Evolutionary conservation across 1,284 basidiomycete genomes (phyloP).

Genomic region (Malassezia caprae): DNA sequence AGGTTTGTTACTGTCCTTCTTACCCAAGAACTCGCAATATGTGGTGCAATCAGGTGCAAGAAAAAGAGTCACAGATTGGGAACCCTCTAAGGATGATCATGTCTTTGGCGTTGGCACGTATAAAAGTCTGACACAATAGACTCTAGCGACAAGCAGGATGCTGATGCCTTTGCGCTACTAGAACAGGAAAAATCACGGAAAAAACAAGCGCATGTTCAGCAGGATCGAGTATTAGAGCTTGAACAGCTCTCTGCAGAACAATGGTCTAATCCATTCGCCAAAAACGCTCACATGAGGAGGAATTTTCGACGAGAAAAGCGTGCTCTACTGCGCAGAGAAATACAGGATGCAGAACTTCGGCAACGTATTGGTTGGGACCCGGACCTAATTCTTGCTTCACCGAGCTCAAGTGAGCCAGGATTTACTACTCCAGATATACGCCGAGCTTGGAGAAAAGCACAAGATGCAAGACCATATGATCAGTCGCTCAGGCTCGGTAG

Average conservation of each 20-base stretch:
- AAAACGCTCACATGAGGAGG: constrained; percentile 64
- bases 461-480: not conserved
- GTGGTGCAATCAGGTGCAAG: constrained; percentile 80
- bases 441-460: constrained; percentile 2
- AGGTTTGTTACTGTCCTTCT: constrained; percentile 53
- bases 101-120: constrained; percentile 69
- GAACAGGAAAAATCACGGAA: constrained; percentile 76
- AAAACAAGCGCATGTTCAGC: constrained; percentile 59
- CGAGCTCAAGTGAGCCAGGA: constrained; percentile 1
- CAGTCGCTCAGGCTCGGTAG: not conserved
- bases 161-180: constrained; percentile 72
- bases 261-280: constrained; percentile 71
- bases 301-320: constrained; percentile 77
- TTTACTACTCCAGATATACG: constrained; percentile 10
- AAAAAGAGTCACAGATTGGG: constrained; percentile 87
- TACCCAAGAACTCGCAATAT: constrained; percentile 76
- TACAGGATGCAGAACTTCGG: constrained; percentile 61
- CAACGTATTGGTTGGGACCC: constrained; percentile 47
- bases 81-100: constrained; percentile 87
- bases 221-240: constrained; percentile 67
- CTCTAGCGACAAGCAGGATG: constrained; percentile 50
- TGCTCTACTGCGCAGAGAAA: constrained; percentile 58
- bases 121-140: not conserved
- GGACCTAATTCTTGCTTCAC: constrained; percentile 10
- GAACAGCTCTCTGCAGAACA: constrained; percentile 63